Conservation (phyloP, 352 stramenopile species). For the Globisporangium echinulatum region DNA sequence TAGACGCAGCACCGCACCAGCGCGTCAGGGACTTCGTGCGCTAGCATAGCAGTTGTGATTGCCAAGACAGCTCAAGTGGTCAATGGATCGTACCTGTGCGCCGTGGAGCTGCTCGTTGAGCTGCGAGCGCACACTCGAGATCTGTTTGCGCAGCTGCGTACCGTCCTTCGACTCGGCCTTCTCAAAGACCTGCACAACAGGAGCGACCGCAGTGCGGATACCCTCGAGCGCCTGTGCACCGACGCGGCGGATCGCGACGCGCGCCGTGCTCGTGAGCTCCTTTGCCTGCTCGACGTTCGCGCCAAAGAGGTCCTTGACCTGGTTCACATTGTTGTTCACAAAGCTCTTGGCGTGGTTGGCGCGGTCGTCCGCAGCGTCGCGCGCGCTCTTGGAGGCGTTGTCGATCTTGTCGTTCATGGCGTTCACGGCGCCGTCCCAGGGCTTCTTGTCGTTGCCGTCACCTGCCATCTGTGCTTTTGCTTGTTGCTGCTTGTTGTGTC, state of each 20-base stretch:
- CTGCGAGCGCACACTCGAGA: slow-evolving; percentile 34
- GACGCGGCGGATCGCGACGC: slow-evolving; percentile 32
- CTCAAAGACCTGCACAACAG: slow-evolving; percentile 57
- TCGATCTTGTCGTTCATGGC: slow-evolving; percentile 44
- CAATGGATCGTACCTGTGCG: slow-evolving; percentile 23
- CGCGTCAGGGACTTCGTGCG: too few relatives aligned
- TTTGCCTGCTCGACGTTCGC: slow-evolving; percentile 43
- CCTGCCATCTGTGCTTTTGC: slow-evolving; percentile 10
- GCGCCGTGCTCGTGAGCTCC: slow-evolving; percentile 56
- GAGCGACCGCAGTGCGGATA: slow-evolving; percentile 34
- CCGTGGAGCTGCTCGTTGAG: slow-evolving; percentile 63
- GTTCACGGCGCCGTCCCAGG: slow-evolving; percentile 41
- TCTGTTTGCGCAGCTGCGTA: slow-evolving; percentile 56
- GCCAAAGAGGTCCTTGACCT: slow-evolving; percentile 35
- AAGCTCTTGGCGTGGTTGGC: slow-evolving; percentile 39
- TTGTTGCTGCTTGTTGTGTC: neutral
- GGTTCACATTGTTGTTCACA: slow-evolving; percentile 28
- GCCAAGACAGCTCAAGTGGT: neutral
- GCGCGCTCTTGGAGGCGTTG: slow-evolving; percentile 39
- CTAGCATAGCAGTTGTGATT: too few relatives aligned
- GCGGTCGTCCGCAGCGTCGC: slow-evolving; percentile 24
- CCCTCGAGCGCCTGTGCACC: slow-evolving; percentile 30
- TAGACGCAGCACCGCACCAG: neutral
- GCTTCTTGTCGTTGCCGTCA: slow-evolving; percentile 41
- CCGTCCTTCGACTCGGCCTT: slow-evolving; percentile 54